Conservation (phyloP, 345 rosid genomes). For the Camelina laxa region DNA sequence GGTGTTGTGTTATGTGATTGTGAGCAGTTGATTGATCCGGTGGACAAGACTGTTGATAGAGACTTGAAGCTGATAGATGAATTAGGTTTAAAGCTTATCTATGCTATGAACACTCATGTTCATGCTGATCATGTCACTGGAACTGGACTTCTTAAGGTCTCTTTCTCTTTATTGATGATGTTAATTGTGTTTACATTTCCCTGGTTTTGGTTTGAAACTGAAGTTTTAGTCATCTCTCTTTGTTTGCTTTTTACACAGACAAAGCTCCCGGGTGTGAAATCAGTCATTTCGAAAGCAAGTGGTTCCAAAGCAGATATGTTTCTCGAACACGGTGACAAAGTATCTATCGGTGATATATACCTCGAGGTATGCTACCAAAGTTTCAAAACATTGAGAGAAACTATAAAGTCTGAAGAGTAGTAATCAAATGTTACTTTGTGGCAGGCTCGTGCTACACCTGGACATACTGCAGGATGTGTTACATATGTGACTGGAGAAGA, state of each 20-base stretch:
- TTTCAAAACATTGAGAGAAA: not conserved
- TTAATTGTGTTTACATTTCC: not conserved
- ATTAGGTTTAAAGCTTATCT: conserved; percentile 73
- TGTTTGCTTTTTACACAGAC: conserved; percentile 46
- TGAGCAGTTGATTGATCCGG: conserved; percentile 90
- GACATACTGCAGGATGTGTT: conserved; percentile 91
- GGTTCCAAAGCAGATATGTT: conserved; percentile 79
- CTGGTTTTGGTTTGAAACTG: not conserved
- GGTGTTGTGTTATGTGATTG: not conserved
- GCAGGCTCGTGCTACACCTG: conserved; percentile 91
- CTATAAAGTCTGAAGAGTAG: not conserved
- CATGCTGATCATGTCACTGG: conserved; percentile 99
- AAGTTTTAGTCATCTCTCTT: conserved; percentile 17
- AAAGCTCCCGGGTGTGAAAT: conserved; percentile 63
- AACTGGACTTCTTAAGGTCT: conserved; percentile 84
- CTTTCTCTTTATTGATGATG: not conserved
- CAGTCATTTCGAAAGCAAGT: conserved; percentile 82
- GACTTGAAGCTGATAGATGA: conserved; percentile 72
- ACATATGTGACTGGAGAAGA: conserved; percentile 94
- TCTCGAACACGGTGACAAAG: conserved; percentile 70
- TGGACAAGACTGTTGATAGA: conserved; percentile 87
- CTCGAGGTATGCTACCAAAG: conserved; percentile 58
- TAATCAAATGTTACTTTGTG: conserved; percentile 6
- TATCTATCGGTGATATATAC: conserved; percentile 67
- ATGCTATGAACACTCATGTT: conserved; percentile 93